Evolutionary conservation across 805 yeast genomes (phyloP).

Genomic region (Candida sanyiensis): DNA sequence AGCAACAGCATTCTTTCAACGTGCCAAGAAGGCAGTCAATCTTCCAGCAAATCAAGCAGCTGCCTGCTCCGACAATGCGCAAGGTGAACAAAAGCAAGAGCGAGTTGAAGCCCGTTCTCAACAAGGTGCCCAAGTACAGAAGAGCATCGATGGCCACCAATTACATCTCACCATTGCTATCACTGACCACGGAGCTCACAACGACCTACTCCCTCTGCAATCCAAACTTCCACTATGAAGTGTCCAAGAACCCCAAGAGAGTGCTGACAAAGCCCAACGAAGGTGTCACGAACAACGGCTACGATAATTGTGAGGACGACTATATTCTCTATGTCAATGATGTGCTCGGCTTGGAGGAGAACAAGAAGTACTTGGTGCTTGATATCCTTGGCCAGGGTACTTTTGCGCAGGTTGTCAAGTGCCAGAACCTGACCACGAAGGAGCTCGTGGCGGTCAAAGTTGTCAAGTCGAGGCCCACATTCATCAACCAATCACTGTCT

Average conservation of each 20-base stretch:
- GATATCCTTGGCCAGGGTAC: slow-evolving; percentile 95
- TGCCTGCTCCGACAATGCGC: slow-evolving; percentile 44
- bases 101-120: slow-evolving; percentile 58
- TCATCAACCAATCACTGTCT: slow-evolving; percentile 82
- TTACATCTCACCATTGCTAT: slow-evolving; percentile 73
- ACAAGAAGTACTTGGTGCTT: slow-evolving; percentile 78
- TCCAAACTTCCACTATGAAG: slow-evolving; percentile 75
- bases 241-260: slow-evolving; percentile 82
- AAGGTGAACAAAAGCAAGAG: slow-evolving; percentile 32
- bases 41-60: slow-evolving; percentile 28
- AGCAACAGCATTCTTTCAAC: slow-evolving; percentile 10
- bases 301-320: slow-evolving; percentile 83
- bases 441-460: slow-evolving; percentile 93
- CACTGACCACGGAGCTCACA: slow-evolving; percentile 70
- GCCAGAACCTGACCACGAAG: slow-evolving; percentile 61
- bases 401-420: slow-evolving; percentile 96
- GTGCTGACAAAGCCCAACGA: slow-evolving; percentile 91
- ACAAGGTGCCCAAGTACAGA: slow-evolving; percentile 62
- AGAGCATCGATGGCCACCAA: slow-evolving; percentile 60
- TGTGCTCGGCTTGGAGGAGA: slow-evolving; percentile 79
- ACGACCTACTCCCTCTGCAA: slow-evolving; percentile 82
- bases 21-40: slow-evolving; percentile 22
- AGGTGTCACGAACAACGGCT: slow-evolving; percentile 74
- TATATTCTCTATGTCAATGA: slow-evolving; percentile 93
- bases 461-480: slow-evolving; percentile 87